phyloP scores from a whole-genome alignment of 78 protist species.

The Tieghemostelium lacteum region DNA sequence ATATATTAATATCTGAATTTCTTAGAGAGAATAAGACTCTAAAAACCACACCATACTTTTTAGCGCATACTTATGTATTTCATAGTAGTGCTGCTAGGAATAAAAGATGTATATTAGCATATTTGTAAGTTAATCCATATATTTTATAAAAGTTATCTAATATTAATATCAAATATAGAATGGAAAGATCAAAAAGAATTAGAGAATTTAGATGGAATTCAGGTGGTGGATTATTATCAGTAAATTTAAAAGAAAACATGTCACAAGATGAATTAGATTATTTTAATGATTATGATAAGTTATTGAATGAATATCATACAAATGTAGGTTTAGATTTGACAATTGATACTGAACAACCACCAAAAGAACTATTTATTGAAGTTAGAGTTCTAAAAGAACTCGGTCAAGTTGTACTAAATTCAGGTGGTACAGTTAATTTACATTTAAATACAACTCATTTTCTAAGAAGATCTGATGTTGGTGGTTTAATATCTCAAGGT shows the following conservation, averaged over 20 bases:
- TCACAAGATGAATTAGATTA: constrained; percentile 42
- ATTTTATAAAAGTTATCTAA: neutral
- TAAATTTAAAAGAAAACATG: constrained; percentile 25
- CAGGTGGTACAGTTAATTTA: constrained; percentile 63
- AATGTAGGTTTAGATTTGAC: constrained; percentile 51
- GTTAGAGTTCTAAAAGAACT: constrained; percentile 69
- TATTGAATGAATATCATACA: constrained; percentile 34
- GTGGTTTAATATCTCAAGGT: constrained; percentile 35
- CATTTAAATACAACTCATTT: constrained; percentile 64
- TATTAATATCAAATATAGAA: neutral
- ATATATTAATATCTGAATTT: neutral
- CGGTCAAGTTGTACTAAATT: constrained; percentile 64
- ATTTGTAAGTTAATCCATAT: constrained; percentile 22
- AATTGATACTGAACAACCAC: constrained; percentile 41
- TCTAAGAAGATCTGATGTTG: constrained; percentile 59
- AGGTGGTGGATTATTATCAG: constrained; percentile 23
- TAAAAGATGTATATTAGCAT: constrained; percentile 60
- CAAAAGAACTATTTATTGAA: constrained; percentile 62
- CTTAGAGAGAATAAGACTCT: constrained; percentile 27
- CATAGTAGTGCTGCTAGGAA: constrained; percentile 10
- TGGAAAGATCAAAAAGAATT: constrained; percentile 65
- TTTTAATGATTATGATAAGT: constrained; percentile 45
- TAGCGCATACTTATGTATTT: constrained; percentile 21
- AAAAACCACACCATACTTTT: constrained; percentile 11
- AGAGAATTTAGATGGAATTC: constrained; percentile 76